Evolutionary conservation across 176 grass and related monocot species (phyloP).

Genomic region (Canna indica): DNA sequence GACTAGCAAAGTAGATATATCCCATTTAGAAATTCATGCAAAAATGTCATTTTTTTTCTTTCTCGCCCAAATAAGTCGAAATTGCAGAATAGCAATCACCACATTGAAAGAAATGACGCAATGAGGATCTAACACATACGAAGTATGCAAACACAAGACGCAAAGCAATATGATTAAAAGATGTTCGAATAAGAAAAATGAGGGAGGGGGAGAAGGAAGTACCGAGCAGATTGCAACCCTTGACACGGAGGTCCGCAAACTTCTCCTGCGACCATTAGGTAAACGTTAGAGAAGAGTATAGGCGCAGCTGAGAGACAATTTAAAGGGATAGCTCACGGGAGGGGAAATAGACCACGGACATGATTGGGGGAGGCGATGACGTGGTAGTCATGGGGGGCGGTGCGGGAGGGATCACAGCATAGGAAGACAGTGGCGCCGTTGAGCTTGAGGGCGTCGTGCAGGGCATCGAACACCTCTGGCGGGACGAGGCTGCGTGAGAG

Average conservation of each 20-base stretch:
- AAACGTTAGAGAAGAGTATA: slow-evolving; percentile 13
- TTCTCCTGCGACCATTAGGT: slow-evolving; percentile 43
- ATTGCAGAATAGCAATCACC: not conserved
- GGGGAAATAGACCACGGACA: slow-evolving; percentile 21
- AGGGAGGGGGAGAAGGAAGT: slow-evolving; percentile 8
- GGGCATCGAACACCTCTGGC: slow-evolving; percentile 77
- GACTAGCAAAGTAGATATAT: too few species aligned
- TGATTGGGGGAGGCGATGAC: slow-evolving; percentile 83
- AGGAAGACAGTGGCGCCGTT: slow-evolving; percentile 74
- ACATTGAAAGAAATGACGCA: not conserved
- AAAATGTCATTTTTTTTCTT: not conserved
- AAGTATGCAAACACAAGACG: not conserved
- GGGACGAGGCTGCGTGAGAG: slow-evolving; percentile 74
- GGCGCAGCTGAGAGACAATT: not conserved
- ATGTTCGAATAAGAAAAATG: too few species aligned
- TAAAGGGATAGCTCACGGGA: not conserved
- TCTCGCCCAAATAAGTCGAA: not conserved
- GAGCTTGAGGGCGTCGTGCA: slow-evolving; percentile 80
- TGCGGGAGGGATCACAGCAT: slow-evolving; percentile 49
- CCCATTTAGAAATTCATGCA: not conserved
- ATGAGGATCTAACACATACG: not conserved
- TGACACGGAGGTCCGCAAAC: slow-evolving; percentile 62
- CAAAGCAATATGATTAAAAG: too few species aligned
- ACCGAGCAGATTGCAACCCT: slow-evolving; percentile 83
- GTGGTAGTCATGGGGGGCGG: slow-evolving; percentile 55